Evolutionary conservation across 331 rosid genomes (phyloP), one percentile per base, ranked within the genome.

Genomic region (Acacia concinna): DNA sequence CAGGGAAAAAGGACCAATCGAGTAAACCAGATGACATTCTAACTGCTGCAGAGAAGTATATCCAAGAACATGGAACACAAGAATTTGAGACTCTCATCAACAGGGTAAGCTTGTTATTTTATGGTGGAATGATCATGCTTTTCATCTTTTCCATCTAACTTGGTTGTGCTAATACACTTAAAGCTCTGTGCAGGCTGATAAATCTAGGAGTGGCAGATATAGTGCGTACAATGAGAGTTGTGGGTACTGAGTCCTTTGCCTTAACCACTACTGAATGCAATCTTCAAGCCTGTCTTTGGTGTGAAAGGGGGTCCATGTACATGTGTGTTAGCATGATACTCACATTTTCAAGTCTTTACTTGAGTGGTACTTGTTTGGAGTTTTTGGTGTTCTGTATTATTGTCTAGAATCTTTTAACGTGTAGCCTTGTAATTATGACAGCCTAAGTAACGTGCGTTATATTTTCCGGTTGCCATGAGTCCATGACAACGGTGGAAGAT

Each of bases 41-140:
- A 67, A 79, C 88, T 20, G 94, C 93, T 8, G 91, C 88, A 5
- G 90, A 92, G 90, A 79, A 87, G 65, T 88, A 92, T 86, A 88
- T 90, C 47, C 85, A 85, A 34, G 88, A 90, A 81, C 73, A 91
- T 40, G 97, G 92, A 30, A 85, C 90, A 14, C 82, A 79, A 64
- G 90, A 51, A 27, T 89, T 92, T 75, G 91, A 88, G 81, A 83
- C 79, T 51, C 74, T 88, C 59, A 86, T 92, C 43, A 86, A 71
- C 78, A 85, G 79, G 93, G 94, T 92, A 87, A 63, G 59, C 69
- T 44, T 32, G 20, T 31, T 66, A 31, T 64, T 63, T 4, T 20
- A 46, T 47, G 18, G 20, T 28, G 31, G 18, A 5, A 38, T n/a
- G n/a, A n/a, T 14, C 28, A 28, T 80, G 68, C 7, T 67, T 80